Conservation (phyloP, 306 rosid genomes). For the Senna siamea region DNA sequence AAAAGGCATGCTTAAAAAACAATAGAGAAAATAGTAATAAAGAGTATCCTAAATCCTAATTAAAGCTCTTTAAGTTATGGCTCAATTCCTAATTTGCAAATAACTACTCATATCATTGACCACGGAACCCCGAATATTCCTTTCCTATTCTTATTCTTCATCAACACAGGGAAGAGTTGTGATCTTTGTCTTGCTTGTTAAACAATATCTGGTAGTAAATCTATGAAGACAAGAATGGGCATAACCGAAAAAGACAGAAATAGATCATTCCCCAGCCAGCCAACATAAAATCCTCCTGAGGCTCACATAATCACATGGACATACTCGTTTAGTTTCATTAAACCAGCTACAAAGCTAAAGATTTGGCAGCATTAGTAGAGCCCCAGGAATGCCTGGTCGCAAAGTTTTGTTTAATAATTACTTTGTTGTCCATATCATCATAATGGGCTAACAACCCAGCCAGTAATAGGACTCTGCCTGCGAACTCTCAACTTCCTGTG, state of each 20-base stretch:
- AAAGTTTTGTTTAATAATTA: slow-evolving; percentile 18
- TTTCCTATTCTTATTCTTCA: not conserved
- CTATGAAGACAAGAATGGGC: not conserved
- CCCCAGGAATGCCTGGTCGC: slow-evolving; percentile 25
- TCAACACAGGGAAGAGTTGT: not conserved
- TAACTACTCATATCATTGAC: not conserved
- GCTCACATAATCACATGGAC: not conserved
- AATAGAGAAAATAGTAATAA: not conserved
- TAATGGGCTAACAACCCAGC: slow-evolving; percentile 95
- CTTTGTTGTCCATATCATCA: slow-evolving; percentile 45
- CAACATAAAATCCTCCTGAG: not conserved
- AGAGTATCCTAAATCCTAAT: not conserved
- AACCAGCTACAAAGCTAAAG: slow-evolving; percentile 10
- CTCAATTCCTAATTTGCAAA: not conserved
- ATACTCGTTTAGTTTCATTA: not conserved
- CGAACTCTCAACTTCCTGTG: slow-evolving; percentile 66
- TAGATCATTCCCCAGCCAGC: slow-evolving; percentile 1
- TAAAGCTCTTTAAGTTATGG: not conserved
- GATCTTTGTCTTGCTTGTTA: not conserved
- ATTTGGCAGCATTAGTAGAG: slow-evolving; percentile 5
- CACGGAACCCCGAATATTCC: not conserved
- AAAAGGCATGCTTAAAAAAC: not conserved
- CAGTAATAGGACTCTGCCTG: slow-evolving; percentile 86
- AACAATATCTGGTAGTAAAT: not conserved
- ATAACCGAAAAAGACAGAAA: not conserved